Percentiles rank a stretch among this genome's conserved stretches.
Evolutionary conservation across 345 rosid species (phyloP).

Genomic region (Populus alba): DNA sequence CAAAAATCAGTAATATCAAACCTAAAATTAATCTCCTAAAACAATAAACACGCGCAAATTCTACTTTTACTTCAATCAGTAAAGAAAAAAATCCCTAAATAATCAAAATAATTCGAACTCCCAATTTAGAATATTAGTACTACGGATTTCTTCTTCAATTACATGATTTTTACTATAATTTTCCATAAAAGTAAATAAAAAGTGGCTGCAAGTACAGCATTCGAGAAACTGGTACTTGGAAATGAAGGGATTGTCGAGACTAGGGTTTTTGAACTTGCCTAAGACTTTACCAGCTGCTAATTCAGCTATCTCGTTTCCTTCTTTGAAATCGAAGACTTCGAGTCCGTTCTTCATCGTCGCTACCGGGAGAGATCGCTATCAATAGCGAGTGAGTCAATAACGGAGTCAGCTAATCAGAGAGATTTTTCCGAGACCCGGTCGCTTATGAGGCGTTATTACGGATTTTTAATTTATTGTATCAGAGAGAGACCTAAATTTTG

Average conservation of each 20-base stretch:
- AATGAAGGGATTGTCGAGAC: slow-evolving; percentile 34
- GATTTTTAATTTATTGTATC: not conserved
- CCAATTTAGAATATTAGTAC: not conserved
- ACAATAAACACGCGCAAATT: not conserved
- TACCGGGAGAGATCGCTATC: not conserved
- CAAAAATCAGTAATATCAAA: not conserved
- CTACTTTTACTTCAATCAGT: not conserved
- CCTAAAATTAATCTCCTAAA: not conserved
- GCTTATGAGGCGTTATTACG: not conserved
- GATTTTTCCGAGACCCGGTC: slow-evolving; percentile 12
- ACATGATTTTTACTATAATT: not conserved
- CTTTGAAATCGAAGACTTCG: slow-evolving; percentile 64
- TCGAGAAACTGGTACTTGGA: slow-evolving; percentile 45
- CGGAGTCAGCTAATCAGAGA: slow-evolving; percentile 4
- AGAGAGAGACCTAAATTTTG: not conserved
- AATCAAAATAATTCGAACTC: not conserved
- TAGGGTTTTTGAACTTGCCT: slow-evolving; percentile 64
- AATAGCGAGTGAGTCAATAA: not conserved
- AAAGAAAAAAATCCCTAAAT: not conserved
- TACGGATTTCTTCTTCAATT: not conserved
- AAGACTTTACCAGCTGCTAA: slow-evolving; percentile 37
- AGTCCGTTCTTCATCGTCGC: slow-evolving; percentile 49
- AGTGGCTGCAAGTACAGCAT: slow-evolving; percentile 25
- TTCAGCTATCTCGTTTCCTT: slow-evolving; percentile 68
- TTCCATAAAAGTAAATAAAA: not conserved